Evolutionary conservation across 306 rosid species (phyloP), one percentile per base, ranked within the genome.

Genomic region (Quercus gilva): DNA sequence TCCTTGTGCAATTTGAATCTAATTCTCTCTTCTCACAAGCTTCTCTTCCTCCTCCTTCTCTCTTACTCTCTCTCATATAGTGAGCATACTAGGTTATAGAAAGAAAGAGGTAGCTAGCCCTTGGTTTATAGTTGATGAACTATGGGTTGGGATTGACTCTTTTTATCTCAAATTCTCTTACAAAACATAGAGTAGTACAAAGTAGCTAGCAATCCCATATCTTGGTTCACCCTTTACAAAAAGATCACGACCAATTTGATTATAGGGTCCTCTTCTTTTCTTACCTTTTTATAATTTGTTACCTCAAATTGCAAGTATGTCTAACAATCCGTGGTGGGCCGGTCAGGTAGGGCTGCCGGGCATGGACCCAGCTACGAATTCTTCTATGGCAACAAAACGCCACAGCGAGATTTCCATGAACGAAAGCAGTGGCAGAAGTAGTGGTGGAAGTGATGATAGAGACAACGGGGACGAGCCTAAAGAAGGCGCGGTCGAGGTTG

Each of bases 251-350:
- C 51, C 33, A 6, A 41, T 75, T 63, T 58, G 56, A 74, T 81
- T 70, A 33, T 53, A 25, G 61, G 29, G 25, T 56, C 67, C 21
- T n/a, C 68, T 2, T 43, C 69, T 57, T 28, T 45, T 64, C 64
- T 45, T 28, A n/a, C 53, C 29, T 37, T 71, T 5, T 23, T 28
- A 43, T 65, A 18, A 14, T 28, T 64, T 69, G 13, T 67, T 53
- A 2, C 41, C 21, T 67, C 69, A 23, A 75, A 12, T 31, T 20
- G 69, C 84, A 84, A 83, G 5, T 79, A 90, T 95, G 99, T 97
- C 99, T 77, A 95, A 8, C 11, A 41, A 91, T 78, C 99, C 98
- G 56, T 95, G 99, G 99, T 95, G 99, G 99, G 84, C 92, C 11
- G 82, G 83, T 35, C 95, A 86, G 85, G 91, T 89, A 68, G 97